These are phyloP conservation scores for Aspergillus novofumigatus DNA, from an alignment of 2,329 filamentous ascomycete species.

Conservation along the genomic window DNA sequence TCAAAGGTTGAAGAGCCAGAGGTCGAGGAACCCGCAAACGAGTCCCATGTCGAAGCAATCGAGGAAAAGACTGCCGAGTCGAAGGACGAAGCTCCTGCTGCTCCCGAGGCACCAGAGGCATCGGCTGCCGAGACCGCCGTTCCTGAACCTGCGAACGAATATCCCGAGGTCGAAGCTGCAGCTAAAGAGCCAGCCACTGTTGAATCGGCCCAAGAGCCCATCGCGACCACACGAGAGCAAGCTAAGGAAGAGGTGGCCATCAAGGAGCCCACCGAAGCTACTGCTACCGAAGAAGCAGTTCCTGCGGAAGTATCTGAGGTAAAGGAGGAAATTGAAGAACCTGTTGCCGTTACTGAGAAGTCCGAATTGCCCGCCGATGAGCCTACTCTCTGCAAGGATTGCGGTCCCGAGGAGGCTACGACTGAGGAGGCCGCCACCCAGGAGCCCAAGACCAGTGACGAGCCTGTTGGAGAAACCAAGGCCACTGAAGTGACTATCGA, in stretches of 20 bases:
- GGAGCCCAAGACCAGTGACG: slow-evolving; percentile 4
- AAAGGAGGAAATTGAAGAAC: not conserved
- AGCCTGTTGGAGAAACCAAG: not conserved
- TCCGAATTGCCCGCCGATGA: slow-evolving; percentile 5
- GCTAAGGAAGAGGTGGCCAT: slow-evolving; percentile 5
- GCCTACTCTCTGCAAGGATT: not conserved
- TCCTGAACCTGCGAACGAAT: not conserved
- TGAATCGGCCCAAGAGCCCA: slow-evolving; percentile 1
- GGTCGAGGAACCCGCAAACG: not conserved
- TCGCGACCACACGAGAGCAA: slow-evolving; percentile 8
- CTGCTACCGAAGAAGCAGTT: not conserved
- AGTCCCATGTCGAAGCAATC: not conserved
- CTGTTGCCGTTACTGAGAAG: not conserved
- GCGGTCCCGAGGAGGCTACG: slow-evolving; percentile 1
- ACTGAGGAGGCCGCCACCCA: slow-evolving; percentile 7
- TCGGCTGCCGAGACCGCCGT: not conserved
- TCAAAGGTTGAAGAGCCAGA: not conserved
- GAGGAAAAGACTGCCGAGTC: not conserved
- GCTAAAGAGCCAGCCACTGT: slow-evolving; percentile 7
- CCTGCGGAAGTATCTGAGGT: slow-evolving; percentile 1
- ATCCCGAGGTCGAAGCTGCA: slow-evolving; percentile 5
- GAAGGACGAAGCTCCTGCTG: not conserved
- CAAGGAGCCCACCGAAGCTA: slow-evolving; percentile 3
- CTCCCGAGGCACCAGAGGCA: not conserved
- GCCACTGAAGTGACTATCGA: slow-evolving; percentile 8